These are phyloP conservation scores for Nakazawaea populi DNA, from an alignment of 805 yeast genomes.

Conservation along the genomic window DNA sequence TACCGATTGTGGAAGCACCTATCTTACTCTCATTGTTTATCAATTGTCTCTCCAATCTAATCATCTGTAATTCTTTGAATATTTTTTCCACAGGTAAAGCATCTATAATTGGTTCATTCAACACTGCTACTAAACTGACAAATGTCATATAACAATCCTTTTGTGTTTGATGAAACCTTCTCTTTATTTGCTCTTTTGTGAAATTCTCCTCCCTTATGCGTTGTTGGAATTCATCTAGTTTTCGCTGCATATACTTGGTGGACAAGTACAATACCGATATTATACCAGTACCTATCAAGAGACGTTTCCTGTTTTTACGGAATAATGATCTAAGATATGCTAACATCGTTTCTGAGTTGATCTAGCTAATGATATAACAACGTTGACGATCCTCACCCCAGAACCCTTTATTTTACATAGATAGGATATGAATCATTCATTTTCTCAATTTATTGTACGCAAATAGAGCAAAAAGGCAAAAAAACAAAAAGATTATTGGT, in stretches of 20 bases:
- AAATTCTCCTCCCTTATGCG: conserved; percentile 50
- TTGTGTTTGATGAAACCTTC: conserved; percentile 88
- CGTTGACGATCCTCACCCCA: too few species aligned
- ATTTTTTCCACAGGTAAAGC: conserved; percentile 66
- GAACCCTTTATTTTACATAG: too few species aligned
- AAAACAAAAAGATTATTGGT: too few species aligned
- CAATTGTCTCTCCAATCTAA: conserved; percentile 34
- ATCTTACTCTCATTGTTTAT: conserved; percentile 12
- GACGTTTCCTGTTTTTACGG: conserved; percentile 37
- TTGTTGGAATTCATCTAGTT: conserved; percentile 44
- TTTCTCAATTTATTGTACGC: too few species aligned
- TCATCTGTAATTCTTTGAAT: conserved; percentile 61
- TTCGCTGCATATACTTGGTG: conserved; percentile 34
- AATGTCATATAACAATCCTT: conserved; percentile 83
- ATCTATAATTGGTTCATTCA: conserved; percentile 57
- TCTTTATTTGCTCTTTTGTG: conserved; percentile 62
- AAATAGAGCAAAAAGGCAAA: too few species aligned
- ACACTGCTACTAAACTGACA: conserved; percentile 73
- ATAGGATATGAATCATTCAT: too few species aligned
- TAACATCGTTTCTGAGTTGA: conserved; percentile 19
- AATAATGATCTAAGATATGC: conserved; percentile 29
- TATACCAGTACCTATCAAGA: conserved; percentile 37
- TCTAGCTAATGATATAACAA: not conserved
- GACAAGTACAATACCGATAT: conserved; percentile 39
- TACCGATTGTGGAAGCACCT: conserved; percentile 20